Base-by-base conservation (phyloP, 805 yeast species). In the Metschnikowia kofuensis region DNA sequence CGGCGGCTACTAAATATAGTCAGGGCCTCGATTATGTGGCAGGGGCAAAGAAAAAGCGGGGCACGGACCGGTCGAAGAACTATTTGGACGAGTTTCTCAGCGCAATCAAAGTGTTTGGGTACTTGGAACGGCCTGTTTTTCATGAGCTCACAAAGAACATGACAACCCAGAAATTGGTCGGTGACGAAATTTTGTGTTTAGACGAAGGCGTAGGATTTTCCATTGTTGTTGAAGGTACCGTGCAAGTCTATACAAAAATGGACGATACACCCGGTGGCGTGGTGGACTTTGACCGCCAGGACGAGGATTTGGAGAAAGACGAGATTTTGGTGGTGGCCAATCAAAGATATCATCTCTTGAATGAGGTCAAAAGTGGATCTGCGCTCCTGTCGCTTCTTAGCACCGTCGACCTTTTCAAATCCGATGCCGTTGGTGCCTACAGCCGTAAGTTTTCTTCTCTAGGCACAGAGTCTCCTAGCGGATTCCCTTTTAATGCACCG, bases 91-190 rank as follows among this genome's bases (percentile, higher is more conserved):
- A 91, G 63, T 92, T 92, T 59, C 69, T 92, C 40, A 80, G 88
- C 44, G 98, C 97, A 2, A 88, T 94, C 54, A 90, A 89, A 66
- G 86, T 94, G 7, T 94, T 92, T 70, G 98, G 98, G 2, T 92
- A 92, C 65, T 74, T 92, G 42, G 98, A 92, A 56, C 78, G 85
- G 52, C 86, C 88, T 2, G 97, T 92, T 1, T 91, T 92, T 65
- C 95, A 91, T 62, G 98, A 91, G 60, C 76, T 92, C 57, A 91
- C 98, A 3, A 85, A 87, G 61, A 86, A 86, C 52, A 89, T 92
- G 89, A 88, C 88, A 46, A 92, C 98, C 0, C 89, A 89, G 61
- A 85, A 87, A 51, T 64, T 92, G 35, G 83, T 83, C 28, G 77
- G 80, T 6, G 92, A 89, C 35, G 98, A 92, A 62, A 76, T 86